These are phyloP conservation scores for Climacium dendroides DNA, from an alignment of 225 moss, liverwort and hornwort species.

Conservation along the genomic window DNA sequence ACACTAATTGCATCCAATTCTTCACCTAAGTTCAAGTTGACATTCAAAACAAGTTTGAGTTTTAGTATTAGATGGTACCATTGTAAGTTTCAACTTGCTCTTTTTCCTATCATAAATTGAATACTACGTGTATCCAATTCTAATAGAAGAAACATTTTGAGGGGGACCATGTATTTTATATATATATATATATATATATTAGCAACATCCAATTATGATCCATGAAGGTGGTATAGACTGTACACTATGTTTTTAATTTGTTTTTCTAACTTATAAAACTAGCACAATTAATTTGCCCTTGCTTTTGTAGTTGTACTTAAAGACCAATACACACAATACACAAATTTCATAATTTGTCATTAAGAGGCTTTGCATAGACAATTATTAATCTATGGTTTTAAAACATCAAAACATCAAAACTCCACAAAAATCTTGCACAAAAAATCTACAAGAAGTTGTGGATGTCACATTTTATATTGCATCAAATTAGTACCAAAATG, in stretches of 20 bases:
- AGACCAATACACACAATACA: not conserved
- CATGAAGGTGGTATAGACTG: not conserved
- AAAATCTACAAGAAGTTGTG: not conserved
- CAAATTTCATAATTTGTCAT: not conserved
- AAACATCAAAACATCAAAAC: not conserved
- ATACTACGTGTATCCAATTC: not conserved
- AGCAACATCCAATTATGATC: not conserved
- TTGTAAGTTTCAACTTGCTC: too few relatives aligned
- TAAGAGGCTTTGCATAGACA: too few relatives aligned
- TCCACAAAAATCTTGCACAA: not conserved
- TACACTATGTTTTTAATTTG: not conserved
- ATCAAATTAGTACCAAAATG: not conserved
- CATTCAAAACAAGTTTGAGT: not conserved
- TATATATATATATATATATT: not conserved
- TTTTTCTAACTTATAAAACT: not conserved
- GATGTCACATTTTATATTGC: not conserved
- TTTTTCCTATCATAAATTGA: not conserved
- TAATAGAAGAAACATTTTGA: not conserved
- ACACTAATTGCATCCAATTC: not conserved
- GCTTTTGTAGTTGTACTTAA: not conserved
- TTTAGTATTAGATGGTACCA: not conserved
- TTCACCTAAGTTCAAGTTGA: not conserved
- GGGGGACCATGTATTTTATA: accelerated
- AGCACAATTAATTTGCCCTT: too few relatives aligned
- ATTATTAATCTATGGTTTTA: accelerated